A percentile compares a stretch with the other conserved stretches of the same genome.
Evolutionary conservation across 495 filamentous ascomycete genomes (phyloP).

Genomic region (Tuber indicum): DNA sequence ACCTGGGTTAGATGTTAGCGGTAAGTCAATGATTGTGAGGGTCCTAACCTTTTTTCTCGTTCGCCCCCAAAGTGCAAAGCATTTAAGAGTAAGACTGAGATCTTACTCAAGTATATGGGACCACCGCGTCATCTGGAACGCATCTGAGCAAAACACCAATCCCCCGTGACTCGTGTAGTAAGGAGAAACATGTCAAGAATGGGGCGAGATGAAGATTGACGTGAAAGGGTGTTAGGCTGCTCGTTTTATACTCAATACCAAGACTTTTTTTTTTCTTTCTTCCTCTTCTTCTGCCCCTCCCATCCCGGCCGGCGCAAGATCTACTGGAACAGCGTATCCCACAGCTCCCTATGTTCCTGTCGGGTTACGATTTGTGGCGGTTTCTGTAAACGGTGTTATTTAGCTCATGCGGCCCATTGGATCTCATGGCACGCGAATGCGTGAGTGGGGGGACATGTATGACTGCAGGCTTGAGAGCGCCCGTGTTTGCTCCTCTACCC

Average conservation of each 20-base stretch:
- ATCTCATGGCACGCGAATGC: not conserved
- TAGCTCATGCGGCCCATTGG: not conserved
- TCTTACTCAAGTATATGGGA: not conserved
- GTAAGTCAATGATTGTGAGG: not conserved
- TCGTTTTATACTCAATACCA: not conserved
- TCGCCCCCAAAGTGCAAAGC: not conserved
- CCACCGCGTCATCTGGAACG: not conserved
- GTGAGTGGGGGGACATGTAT: not conserved
- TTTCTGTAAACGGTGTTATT: not conserved
- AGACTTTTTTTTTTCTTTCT: not conserved
- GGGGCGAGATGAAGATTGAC: not conserved
- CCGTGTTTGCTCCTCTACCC: no score
- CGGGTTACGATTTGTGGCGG: not conserved
- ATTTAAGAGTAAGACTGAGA: not conserved
- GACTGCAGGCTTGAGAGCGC: not conserved
- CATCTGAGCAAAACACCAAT: not conserved
- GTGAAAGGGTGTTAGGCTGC: not conserved
- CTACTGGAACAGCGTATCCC: not conserved
- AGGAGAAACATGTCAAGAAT: not conserved
- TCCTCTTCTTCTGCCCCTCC: not conserved
- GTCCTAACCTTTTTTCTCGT: not conserved
- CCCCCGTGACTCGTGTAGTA: not conserved
- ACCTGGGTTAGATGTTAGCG: not conserved
- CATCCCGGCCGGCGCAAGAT: not conserved
- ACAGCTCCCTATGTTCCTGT: not conserved